Evolutionary conservation across 257 asterid species (phyloP), one percentile per base, ranked within the genome.

Genomic region (Lycium ferocissimum): DNA sequence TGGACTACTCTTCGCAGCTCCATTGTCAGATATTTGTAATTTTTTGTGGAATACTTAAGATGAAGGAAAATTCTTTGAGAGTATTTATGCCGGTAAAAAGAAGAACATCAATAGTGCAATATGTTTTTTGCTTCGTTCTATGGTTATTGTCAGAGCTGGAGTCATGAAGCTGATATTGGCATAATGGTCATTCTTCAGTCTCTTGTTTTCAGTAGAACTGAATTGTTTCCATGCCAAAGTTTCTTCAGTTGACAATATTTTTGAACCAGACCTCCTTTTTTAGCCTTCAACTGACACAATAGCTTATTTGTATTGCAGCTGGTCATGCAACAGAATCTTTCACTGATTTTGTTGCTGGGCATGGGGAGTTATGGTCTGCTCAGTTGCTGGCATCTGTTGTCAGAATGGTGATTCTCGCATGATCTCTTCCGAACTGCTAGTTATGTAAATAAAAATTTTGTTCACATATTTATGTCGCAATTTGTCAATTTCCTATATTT

Each of bases 341-440:
- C 87, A 92, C 98, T 0, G 99, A 97, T 85, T 97, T 95, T 91
- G 99, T 95, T 91, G 99, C 89, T 73, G 99, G 99, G 75, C 98
- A 97, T 83, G 98, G 99, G 4, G 99, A 97, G 92, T 87, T 97
- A 80, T 97, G 98, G 99, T 94, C 98, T 85, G 94, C 99, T 81
- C 96, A 95, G 63, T 83, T 95, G 92, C 90, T 97, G 85, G 90
- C 98, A 57, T 90, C 94, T n/a, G 93, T 92, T 81, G 86, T 97
- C 88, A 91, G 94, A 91, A 93, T 92, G 99, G 99, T 97, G 84
- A 76, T 84, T 79, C 56, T 79, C 69, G 33, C 85, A 59, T 89
- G 63, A 38, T 71, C 71, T 83, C 51, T 54, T 82, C 82, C 0
- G 1, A 45, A 33, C 83, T 12, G 8, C 47, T 76, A 76, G 57